Conservation (phyloP, 345 rosid genomes). For the Arabis hirsuta region DNA sequence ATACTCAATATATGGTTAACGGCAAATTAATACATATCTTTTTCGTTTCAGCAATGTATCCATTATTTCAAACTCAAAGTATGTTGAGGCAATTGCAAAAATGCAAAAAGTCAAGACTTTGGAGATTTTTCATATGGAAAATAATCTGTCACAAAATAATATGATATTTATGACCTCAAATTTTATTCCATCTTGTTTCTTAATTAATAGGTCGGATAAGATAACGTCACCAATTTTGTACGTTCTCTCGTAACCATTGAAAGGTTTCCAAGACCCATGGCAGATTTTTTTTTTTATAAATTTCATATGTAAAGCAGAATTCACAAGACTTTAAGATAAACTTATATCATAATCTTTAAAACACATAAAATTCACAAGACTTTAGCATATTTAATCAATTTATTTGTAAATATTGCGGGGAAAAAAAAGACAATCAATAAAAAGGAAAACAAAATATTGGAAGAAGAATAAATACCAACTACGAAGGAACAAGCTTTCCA, state of each 20-base stretch:
- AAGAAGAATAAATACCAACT: slow-evolving; percentile 56
- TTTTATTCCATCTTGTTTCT: neutral
- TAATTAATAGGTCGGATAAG: slow-evolving; percentile 22
- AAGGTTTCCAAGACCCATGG: slow-evolving; percentile 30
- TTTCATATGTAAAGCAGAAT: too few species aligned
- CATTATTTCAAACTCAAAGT: too few species aligned
- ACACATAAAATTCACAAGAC: neutral
- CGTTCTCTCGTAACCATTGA: slow-evolving; percentile 30
- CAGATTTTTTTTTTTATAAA: neutral
- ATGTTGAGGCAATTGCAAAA: too few species aligned
- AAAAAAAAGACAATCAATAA: neutral
- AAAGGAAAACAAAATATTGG: neutral
- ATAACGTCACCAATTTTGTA: slow-evolving; percentile 9
- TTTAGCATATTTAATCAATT: neutral
- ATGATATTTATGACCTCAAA: neutral
- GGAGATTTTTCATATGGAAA: neutral
- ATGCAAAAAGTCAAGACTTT: neutral
- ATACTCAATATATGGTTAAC: too few species aligned
- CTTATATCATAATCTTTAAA: neutral
- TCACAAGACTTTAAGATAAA: neutral
- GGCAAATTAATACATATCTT: too few species aligned
- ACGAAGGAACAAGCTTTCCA: slow-evolving; percentile 87
- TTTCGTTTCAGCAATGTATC: too few species aligned
- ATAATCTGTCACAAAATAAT: neutral
- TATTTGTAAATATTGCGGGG: too few species aligned